A percentile compares a stretch with the other conserved stretches of the same genome.
Conservation (phyloP, 2,329 filamentous ascomycete genomes). For the Alternaria metachromatica region DNA sequence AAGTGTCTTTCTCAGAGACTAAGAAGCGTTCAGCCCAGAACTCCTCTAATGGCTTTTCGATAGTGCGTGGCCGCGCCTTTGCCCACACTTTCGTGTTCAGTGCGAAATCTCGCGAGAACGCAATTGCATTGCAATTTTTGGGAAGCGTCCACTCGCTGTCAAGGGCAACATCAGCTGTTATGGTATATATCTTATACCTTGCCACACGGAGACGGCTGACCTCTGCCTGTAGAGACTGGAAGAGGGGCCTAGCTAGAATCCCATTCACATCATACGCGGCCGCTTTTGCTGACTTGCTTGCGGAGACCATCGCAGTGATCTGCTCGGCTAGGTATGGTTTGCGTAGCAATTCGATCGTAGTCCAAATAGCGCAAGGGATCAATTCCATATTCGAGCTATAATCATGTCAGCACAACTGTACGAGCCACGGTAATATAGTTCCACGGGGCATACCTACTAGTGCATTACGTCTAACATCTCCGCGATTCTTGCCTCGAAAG, state of each 20-base stretch:
- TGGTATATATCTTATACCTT: constrained; percentile 14
- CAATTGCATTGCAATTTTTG: constrained; percentile 18
- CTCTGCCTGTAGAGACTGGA: constrained; percentile 37
- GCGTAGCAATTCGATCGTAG: constrained; percentile 29
- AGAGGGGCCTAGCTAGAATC: constrained; percentile 23
- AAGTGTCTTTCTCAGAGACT: constrained; percentile 4
- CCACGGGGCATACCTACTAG: constrained; percentile 20
- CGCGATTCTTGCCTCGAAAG: constrained; percentile 15
- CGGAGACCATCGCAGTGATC: constrained; percentile 17
- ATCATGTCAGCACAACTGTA: constrained; percentile 6
- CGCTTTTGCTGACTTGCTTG: constrained; percentile 12
- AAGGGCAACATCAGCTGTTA: constrained; percentile 20
- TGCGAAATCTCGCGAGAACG: constrained; percentile 34
- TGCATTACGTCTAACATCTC: constrained; percentile 35
- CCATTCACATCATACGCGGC: constrained; percentile 22
- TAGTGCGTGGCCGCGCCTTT: constrained; percentile 19
- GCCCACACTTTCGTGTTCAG: constrained; percentile 33
- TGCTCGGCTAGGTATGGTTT: constrained; percentile 24
- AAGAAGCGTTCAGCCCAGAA: constrained; percentile 41
- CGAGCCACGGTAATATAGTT: background rate
- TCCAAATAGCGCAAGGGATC: constrained; percentile 34
- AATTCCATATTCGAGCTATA: constrained; percentile 24
- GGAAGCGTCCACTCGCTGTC: constrained; percentile 31
- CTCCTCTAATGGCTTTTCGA: constrained; percentile 29
- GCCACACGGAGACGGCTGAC: constrained; percentile 30